Percentiles rank a stretch among this genome's conserved stretches.
These are phyloP conservation scores for Cymbopogon flexuosus DNA, from an alignment of 202 grass and related monocot species.

Conservation along the genomic window DNA sequence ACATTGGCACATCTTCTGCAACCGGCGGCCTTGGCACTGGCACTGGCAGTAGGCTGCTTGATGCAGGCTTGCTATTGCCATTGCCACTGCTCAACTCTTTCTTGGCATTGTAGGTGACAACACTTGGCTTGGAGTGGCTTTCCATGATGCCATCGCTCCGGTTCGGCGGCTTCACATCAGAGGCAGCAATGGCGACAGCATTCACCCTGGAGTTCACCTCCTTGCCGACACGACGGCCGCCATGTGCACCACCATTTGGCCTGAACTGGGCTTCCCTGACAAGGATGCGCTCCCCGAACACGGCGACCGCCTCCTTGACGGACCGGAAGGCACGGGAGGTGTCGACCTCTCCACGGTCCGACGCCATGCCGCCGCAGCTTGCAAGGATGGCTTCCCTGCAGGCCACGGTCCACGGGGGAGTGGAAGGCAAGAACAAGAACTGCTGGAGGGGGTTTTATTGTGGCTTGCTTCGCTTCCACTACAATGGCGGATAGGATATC, in stretches of 20 bases:
- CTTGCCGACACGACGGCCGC: background rate
- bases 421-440: constrained; percentile 17
- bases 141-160: background rate
- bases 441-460: constrained; percentile 24
- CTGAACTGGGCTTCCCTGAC: constrained; percentile 33
- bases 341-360: constrained; percentile 51
- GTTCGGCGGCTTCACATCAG: constrained; percentile 15
- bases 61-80: background rate
- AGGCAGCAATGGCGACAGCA: background rate
- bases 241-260: background rate
- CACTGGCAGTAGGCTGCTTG: background rate
- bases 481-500: constrained; percentile 37
- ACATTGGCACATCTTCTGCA: constrained; percentile 35
- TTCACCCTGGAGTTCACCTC: constrained; percentile 4
- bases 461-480: constrained; percentile 79
- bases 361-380: background rate
- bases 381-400: constrained; percentile 12
- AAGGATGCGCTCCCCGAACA: constrained; percentile 69
- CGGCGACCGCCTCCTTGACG: constrained; percentile 74
- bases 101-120: constrained; percentile 26
- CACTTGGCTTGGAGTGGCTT: constrained; percentile 23
- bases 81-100: background rate
- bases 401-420: background rate
- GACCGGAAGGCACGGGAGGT: constrained; percentile 61
- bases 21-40: background rate